Percentiles rank a stretch among this genome's conserved stretches.
These are phyloP conservation scores for Erodium texanum DNA, from an alignment of 441 rosid species.

Conservation along the genomic window DNA sequence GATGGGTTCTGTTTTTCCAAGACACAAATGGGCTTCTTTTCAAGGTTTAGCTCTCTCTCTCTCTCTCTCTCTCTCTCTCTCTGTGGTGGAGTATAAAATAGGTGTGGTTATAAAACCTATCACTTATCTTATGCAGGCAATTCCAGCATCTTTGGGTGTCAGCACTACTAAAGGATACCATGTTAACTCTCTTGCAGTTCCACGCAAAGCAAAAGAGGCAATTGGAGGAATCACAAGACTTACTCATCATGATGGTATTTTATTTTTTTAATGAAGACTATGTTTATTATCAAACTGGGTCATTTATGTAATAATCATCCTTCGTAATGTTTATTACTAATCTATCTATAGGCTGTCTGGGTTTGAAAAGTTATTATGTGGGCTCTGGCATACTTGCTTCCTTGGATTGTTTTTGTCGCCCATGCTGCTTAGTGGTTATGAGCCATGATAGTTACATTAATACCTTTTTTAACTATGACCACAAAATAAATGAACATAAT, in stretches of 20 bases:
- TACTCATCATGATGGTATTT: slow-evolving; percentile 81
- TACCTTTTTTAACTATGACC: too few relatives aligned
- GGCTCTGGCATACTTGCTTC: neutral
- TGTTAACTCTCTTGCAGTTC: slow-evolving; percentile 96
- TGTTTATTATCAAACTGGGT: neutral
- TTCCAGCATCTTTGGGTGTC: slow-evolving; percentile 88
- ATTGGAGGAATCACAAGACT: slow-evolving; percentile 94
- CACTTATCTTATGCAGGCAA: slow-evolving; percentile 45
- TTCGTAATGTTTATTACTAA: neutral
- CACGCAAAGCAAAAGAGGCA: slow-evolving; percentile 96
- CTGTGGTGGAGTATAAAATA: neutral
- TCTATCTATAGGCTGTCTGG: neutral
- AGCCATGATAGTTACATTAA: too few relatives aligned
- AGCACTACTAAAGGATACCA: slow-evolving; percentile 73
- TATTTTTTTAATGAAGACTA: neutral
- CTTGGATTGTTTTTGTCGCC: too few relatives aligned
- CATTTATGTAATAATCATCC: neutral
- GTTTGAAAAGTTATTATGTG: neutral
- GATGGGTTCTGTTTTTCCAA: slow-evolving; percentile 96
- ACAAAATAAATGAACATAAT: neutral
- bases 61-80: neutral
- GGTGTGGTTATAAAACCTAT: slow-evolving; percentile 10
- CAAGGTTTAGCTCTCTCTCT: slow-evolving; percentile 42
- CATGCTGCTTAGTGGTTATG: too few relatives aligned
- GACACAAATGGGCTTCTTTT: slow-evolving; percentile 96